These are phyloP conservation scores for Spizellomyces sp. DNA, from an alignment of 192 early-diverging fungal species.

Conservation along the genomic window DNA sequence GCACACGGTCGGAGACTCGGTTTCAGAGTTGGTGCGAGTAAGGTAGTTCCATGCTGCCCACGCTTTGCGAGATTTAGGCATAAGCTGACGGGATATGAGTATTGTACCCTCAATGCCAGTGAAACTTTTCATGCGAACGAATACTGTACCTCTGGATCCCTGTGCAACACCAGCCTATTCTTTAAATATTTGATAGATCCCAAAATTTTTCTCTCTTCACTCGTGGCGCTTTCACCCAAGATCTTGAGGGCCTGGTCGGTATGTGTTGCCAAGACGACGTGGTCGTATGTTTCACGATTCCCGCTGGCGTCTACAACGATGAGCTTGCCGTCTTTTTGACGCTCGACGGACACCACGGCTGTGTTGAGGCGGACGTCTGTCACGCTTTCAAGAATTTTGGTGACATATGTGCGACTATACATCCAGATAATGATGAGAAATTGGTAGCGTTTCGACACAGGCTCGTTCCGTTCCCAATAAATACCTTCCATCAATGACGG, in stretches of 20 bases:
- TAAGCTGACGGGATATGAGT: conserved; percentile 38
- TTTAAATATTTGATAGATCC: conserved; percentile 46
- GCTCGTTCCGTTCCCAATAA: not conserved
- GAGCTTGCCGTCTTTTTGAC: conserved; percentile 23
- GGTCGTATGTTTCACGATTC: conserved; percentile 45
- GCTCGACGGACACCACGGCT: conserved; percentile 33
- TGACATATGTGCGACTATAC: conserved; percentile 45
- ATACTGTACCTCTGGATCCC: conserved; percentile 42
- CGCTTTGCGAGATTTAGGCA: conserved; percentile 50
- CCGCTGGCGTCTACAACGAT: conserved; percentile 43
- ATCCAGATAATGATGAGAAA: not conserved
- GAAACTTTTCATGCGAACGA: no score
- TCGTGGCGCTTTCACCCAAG: conserved; percentile 54
- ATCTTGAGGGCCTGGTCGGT: conserved; percentile 59
- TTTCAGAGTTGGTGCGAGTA: conserved; percentile 31
- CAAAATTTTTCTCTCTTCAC: conserved; percentile 50
- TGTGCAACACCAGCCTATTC: conserved; percentile 59
- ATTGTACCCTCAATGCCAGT: not conserved
- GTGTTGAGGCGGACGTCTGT: conserved; percentile 43
- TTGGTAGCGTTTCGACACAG: not conserved
- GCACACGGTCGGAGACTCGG: conserved; percentile 43
- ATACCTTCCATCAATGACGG: conserved; percentile 55
- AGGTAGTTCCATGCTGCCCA: conserved; percentile 70
- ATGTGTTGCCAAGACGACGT: conserved; percentile 64
- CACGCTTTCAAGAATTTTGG: conserved; percentile 37